Evolutionary conservation across 2,329 filamentous ascomycete species (phyloP), one percentile per base, ranked within the genome.

Genomic region (Leptographium radiaticola): DNA sequence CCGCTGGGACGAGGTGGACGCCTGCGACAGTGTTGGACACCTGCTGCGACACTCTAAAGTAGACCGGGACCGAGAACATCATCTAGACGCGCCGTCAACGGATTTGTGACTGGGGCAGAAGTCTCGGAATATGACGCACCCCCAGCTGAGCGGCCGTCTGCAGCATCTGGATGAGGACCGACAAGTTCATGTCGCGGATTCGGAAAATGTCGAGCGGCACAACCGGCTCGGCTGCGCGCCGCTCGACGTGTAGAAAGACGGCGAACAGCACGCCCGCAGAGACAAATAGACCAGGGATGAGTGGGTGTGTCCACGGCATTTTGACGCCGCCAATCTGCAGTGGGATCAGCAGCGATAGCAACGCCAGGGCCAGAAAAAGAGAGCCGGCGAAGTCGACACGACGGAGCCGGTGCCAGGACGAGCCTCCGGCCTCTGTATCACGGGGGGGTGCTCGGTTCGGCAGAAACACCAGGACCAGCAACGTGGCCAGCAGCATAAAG

Each of bases 11-110:
- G 0, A 89, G 68, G 59, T 86, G 80, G 0, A 76, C 66, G 0
- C 76, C 76, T 0, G 83, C 81, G 1, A 70, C 67, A 0, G 82
- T 80, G 46, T 76, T 80, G 0, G 77, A 80, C 3, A 74, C 75
- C 0, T 71, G 68, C 6, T 75, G 68, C 0, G 82, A 83, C 1
- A 84, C 75, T 55, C 85, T 80, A 58, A 87, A 88, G 66, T 87
- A 87, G 0, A 87, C 65, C 0, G 84, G 84, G 0, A 87, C 75
- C 0, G 76, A 75, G 53, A 81, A 83, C 77, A 86, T 81, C 62
- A 82, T 39, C 11, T 55, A 11, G 50, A 47, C 16, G 11, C 47
- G 15, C 31, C 25, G 46, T 6, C 47, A n/a, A 3, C 7, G 33
- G 6, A 39, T 39, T 39, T 48, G 51, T 20, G 18, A 3, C 15